Conservation (phyloP, 2,329 filamentous ascomycete genomes). For the Pseudogymnoascus sp. region DNA sequence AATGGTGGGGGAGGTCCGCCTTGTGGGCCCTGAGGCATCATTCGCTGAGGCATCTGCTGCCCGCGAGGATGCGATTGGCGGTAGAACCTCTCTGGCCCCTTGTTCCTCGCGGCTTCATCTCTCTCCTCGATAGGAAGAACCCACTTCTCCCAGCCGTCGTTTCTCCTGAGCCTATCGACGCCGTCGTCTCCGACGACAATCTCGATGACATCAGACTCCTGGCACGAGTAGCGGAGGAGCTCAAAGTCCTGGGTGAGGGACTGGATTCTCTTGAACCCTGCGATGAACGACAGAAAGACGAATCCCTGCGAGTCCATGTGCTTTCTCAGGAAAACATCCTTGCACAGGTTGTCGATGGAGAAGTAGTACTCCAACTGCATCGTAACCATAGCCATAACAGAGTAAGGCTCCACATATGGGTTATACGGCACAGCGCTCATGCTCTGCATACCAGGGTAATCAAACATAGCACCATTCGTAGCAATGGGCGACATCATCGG, state of each 20-base stretch:
- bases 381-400: conserved; percentile 38
- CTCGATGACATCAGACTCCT: conserved; percentile 67
- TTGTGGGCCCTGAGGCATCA: conserved; percentile 25
- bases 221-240: conserved; percentile 67
- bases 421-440: conserved; percentile 54
- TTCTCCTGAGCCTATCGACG: conserved; percentile 68
- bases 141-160: conserved; percentile 73
- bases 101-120: conserved; percentile 65
- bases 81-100: conserved; percentile 51
- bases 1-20: conserved; percentile 25
- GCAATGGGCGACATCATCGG: conserved; percentile 39
- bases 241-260: conserved; percentile 65
- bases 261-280: conserved; percentile 80
- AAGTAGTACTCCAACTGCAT: conserved; percentile 84
- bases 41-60: conserved; percentile 23
- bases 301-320: conserved; percentile 96
- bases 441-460: conserved; percentile 47
- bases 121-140: conserved; percentile 67
- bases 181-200: conserved; percentile 69
- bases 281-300: conserved; percentile 72
- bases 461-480: conserved; percentile 48
- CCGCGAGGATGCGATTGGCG: conserved; percentile 19
- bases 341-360: conserved; percentile 89
- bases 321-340: conserved; percentile 80
- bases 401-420: conserved; percentile 52